These are phyloP conservation scores for Euclidium syriacum DNA, from an alignment of 345 rosid species.

Conservation along the genomic window DNA sequence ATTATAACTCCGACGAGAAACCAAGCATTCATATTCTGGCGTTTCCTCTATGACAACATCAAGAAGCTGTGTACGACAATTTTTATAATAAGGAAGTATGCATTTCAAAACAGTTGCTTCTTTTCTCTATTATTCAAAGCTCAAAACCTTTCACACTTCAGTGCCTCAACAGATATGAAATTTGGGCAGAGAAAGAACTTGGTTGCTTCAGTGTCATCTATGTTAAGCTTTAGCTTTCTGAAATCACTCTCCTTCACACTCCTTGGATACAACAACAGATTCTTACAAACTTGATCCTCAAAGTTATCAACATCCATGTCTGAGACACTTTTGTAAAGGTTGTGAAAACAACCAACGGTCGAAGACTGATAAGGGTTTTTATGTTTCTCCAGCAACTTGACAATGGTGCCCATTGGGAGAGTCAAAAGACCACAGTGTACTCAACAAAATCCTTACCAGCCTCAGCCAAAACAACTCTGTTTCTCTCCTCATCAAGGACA, in stretches of 20 bases:
- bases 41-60: background rate
- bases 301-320: constrained; percentile 5
- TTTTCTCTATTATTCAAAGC: background rate
- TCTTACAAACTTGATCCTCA: constrained; percentile 1
- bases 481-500: constrained; percentile 14
- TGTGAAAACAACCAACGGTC: constrained; percentile 20
- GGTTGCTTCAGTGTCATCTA: constrained; percentile 6
- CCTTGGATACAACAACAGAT: constrained; percentile 14
- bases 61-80: background rate
- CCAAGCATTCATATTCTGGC: constrained; percentile 3
- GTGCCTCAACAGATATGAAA: background rate
- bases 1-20: background rate
- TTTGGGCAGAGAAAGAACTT: constrained; percentile 10
- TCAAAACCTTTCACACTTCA: background rate
- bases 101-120: background rate
- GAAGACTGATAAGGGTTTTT: background rate
- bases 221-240: constrained; percentile 2
- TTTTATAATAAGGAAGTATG: background rate
- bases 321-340: constrained; percentile 22
- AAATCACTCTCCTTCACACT: constrained; percentile 2
- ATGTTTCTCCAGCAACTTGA: constrained; percentile 15
- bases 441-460: constrained; percentile 28
- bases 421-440: constrained; percentile 22
- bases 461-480: constrained; percentile 28
- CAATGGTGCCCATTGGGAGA: constrained; percentile 25